Evolutionary conservation across 164 flowering plant species (phyloP), one percentile per base, ranked within the genome.

Genomic region (Vitis rotundifolia): DNA sequence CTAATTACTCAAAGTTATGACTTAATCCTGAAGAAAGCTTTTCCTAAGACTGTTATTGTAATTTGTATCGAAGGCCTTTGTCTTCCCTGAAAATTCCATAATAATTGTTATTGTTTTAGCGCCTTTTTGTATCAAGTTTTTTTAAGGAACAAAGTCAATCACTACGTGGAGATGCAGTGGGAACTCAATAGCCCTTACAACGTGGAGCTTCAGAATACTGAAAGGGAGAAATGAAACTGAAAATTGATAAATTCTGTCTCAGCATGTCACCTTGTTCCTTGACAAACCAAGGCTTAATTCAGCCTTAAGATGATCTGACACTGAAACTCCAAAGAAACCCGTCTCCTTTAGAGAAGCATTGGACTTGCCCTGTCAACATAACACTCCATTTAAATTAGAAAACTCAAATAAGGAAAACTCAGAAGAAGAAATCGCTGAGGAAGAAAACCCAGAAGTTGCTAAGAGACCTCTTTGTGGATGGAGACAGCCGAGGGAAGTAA

Each of bases 391-490:
- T 62, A 9, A 62, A 47, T 31, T 11, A 31, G 3, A 51, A 49
- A 64, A 67, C 16, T 13, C 12, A 22, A 11, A 9, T 47, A 29
- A 15, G 5, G 22, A 55, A 50, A 29, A 66, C 64, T 12, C 60
- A 59, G 31, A 28, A 28, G 3, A 51, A 57, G 31, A 14, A 49
- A 63, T 22, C 9, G 18, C 16, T 16, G 2, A 50, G 44, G 19
- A 63, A 10, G 13, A 9, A 13, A 66, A 12, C 62, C 63, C 14
- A 49, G 51, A 22, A n/a, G 15, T 5, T 28, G 57, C 12, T n/a
- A 59, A 69, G 61, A 72, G 12, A 88, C 93, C 89, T 91, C 92
- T 74, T 83, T 89, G 74, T 66, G 83, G 53, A 87, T 50, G 37
- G 85, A 71, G 68, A 87, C 59, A 44, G 91, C 65, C 28, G 88